These are phyloP conservation scores for Nannochloris sp. DNA, from an alignment of 139 green algal species.

Conservation along the genomic window DNA sequence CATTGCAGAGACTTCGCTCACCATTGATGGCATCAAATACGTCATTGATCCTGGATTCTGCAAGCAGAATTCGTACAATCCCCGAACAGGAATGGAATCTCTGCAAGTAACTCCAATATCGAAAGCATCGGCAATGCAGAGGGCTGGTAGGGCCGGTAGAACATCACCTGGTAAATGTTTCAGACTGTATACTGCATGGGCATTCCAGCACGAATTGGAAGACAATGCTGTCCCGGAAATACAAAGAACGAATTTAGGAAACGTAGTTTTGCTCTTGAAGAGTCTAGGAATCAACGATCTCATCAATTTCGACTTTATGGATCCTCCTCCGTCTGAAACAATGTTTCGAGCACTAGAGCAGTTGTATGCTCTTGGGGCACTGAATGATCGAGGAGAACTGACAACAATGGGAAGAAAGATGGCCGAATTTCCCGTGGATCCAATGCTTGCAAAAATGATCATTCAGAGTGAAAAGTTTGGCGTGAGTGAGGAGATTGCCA, in stretches of 20 bases:
- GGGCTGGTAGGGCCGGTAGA: constrained; percentile 68
- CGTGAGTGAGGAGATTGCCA: constrained; percentile 76
- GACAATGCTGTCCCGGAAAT: constrained; percentile 93
- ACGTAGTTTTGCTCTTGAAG: constrained; percentile 96
- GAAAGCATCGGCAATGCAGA: constrained; percentile 80
- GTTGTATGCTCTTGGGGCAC: constrained; percentile 92
- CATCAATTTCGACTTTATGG: constrained; percentile 98
- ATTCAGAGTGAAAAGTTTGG: constrained; percentile 73
- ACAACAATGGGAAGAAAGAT: constrained; percentile 88
- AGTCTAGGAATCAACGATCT: constrained; percentile 97
- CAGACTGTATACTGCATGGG: constrained; percentile 91
- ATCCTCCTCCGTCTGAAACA: constrained; percentile 85
- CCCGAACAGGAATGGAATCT: constrained; percentile 88
- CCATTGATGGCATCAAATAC: constrained; percentile 95
- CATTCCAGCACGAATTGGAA: constrained; percentile 93
- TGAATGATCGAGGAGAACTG: constrained; percentile 89
- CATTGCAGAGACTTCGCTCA: constrained; percentile 95
- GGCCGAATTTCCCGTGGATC: constrained; percentile 96
- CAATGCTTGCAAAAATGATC: constrained; percentile 91
- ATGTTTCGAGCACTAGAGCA: constrained; percentile 88
- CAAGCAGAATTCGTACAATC: constrained; percentile 98
- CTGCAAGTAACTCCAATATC: constrained; percentile 89
- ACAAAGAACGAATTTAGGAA: constrained; percentile 93
- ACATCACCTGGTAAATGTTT: constrained; percentile 91
- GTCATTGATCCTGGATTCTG: constrained; percentile 94